Evolutionary conservation across 352 stramenopile species (phyloP).

Genomic region (Pythium chondricola): DNA sequence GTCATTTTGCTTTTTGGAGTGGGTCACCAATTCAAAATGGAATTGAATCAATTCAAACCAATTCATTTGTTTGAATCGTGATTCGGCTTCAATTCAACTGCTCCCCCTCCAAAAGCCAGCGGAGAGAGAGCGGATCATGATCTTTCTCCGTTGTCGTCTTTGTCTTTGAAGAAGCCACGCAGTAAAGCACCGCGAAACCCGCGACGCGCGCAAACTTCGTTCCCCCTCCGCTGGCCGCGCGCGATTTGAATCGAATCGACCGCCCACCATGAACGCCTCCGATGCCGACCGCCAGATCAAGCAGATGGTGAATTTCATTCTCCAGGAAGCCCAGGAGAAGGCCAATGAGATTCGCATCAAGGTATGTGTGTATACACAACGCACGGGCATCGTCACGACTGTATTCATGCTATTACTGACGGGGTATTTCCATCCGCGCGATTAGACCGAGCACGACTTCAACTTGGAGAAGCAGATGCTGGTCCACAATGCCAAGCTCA

Average conservation of each 20-base stretch:
- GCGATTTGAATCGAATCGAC: no score
- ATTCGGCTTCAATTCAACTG: neutral
- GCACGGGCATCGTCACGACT: neutral
- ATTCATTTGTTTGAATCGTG: neutral
- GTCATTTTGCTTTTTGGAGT: no score
- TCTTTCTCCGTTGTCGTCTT: neutral
- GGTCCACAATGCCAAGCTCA: constrained; percentile 97
- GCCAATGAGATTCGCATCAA: constrained; percentile 98
- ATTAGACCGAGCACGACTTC: constrained; percentile 97
- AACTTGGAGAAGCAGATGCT: constrained; percentile 99
- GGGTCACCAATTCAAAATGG: neutral
- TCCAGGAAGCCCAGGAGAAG: constrained; percentile 99
- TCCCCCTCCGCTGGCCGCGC: no score
- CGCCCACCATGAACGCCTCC: constrained; percentile 75
- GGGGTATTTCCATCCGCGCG: no score
- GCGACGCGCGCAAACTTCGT: no score
- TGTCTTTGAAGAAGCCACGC: neutral
- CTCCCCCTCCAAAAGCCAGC: neutral
- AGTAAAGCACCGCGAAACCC: neutral
- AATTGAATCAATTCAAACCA: neutral
- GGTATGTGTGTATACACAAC: constrained; percentile 33
- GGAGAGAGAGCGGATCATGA: neutral
- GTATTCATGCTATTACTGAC: constrained; percentile 5
- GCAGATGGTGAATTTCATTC: constrained; percentile 99
- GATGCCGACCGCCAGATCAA: constrained; percentile 90